phyloP scores from a whole-genome alignment of 768 basidiomycete genomes.

The Suillus placidus region DNA sequence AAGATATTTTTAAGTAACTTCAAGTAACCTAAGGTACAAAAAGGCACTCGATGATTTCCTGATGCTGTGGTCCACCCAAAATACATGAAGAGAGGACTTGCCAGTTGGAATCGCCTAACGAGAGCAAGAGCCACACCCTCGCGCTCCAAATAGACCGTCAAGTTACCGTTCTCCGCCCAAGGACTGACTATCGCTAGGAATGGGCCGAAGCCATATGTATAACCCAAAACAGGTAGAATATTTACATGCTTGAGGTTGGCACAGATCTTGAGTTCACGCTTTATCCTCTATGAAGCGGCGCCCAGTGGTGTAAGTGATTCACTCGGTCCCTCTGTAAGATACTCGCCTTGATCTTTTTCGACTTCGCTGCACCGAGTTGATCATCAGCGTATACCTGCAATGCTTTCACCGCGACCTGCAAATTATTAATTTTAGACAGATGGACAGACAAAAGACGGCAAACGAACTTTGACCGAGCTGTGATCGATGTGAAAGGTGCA shows the following conservation, averaged over 20 bases:
- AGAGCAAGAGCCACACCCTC: slow-evolving; percentile 11
- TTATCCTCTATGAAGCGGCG: slow-evolving; percentile 21
- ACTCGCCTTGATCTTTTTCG: slow-evolving; percentile 10
- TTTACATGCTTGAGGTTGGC: slow-evolving; percentile 28
- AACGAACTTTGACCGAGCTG: background rate
- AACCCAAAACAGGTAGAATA: slow-evolving; percentile 33
- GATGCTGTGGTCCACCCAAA: too few relatives aligned
- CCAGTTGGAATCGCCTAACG: slow-evolving; percentile 3
- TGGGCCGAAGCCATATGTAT: slow-evolving; percentile 33
- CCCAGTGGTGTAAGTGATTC: background rate
- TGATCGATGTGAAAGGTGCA: background rate
- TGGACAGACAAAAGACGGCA: background rate
- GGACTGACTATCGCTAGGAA: slow-evolving; percentile 37
- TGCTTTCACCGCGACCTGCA: slow-evolving; percentile 8
- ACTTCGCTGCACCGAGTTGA: background rate
- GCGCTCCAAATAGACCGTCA: slow-evolving; percentile 26
- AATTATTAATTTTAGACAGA: background rate
- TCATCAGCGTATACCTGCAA: background rate
- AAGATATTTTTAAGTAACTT: too few relatives aligned
- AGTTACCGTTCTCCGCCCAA: slow-evolving; percentile 36
- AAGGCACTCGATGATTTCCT: too few relatives aligned
- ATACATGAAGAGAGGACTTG: too few relatives aligned
- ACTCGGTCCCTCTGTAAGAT: background rate
- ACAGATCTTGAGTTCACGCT: slow-evolving; percentile 27
- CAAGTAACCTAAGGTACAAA: too few relatives aligned